Evolutionary conservation across 176 grass and related monocot genomes (phyloP), one percentile per base, ranked within the genome.

Genomic region (Triticum monococcum): DNA sequence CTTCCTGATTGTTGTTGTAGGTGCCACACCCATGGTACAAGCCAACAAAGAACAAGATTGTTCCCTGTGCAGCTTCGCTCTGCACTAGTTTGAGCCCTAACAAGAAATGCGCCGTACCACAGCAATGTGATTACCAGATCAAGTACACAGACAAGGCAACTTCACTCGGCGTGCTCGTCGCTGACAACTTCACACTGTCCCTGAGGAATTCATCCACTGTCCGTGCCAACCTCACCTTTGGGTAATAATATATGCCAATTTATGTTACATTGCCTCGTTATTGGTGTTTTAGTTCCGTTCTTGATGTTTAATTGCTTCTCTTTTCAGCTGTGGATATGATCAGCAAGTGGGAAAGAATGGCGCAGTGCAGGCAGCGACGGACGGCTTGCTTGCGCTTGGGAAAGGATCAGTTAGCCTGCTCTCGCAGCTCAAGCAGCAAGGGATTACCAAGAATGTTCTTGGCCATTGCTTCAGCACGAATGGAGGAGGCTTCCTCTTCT

Each of bases 321-420:
- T 74, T 36, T 17, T 30, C 72, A 98, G 93, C 62, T 98, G 93
- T 78, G 96, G 96, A 12, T 98, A 98, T 74, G 86, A 98, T 54
- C 96, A 98, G 74, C 81, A 95, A 52, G 88, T 95, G 30, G 68
- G 84, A 9, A 86, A 63, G 72, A 80, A 91, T 75, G 91, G 91
- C 22, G 77, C 35, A 4, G 36, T 43, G 7, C 75, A 68, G 45
- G 87, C 81, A 4, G 7, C 23, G 5, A 95, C 92, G 11, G 96
- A 98, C 0, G 96, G 96, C 78, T 25, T 98, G 68, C 91, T 98
- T 56, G 96, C 88, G 28, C 91, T 98, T 13, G 96, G 96, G 77
- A 90, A 75, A 8, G 93, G 96, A 30, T 92, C 89, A n/a, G 37
- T 90, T 48, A 85, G 93, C 79, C 74, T 98, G 20, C 52, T 95